Evolutionary conservation across 2,329 filamentous ascomycete genomes (phyloP).

Genomic region (Exophiala sp.): DNA sequence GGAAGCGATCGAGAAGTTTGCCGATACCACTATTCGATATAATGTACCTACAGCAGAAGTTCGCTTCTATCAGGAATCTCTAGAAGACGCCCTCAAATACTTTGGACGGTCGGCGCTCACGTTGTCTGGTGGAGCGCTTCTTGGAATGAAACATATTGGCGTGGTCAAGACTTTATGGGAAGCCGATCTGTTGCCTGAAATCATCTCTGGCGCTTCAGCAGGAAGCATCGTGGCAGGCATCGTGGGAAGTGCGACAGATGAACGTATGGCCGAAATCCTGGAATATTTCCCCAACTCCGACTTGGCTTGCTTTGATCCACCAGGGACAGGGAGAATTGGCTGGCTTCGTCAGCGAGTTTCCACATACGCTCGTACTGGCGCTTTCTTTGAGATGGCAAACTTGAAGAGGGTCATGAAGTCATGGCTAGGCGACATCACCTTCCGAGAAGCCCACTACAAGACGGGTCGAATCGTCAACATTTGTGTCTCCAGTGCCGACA

Average conservation of each 20-base stretch:
- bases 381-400: conserved; percentile 80
- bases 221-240: conserved; percentile 83
- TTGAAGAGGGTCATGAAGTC: conserved; percentile 75
- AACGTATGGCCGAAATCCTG: conserved; percentile 69
- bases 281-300: conserved; percentile 74
- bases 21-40: conserved; percentile 55
- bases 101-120: conserved; percentile 74
- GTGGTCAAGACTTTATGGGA: conserved; percentile 80
- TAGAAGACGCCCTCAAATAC: conserved; percentile 24
- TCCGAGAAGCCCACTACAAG: conserved; percentile 94
- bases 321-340: conserved; percentile 42
- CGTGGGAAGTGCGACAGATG: conserved; percentile 72
- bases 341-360: conserved; percentile 54
- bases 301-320: conserved; percentile 71
- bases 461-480: conserved; percentile 90
- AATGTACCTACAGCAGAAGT: conserved; percentile 17
- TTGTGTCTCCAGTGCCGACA: conserved; percentile 80
- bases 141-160: conserved; percentile 89
- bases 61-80: conserved; percentile 17
- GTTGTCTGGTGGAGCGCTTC: conserved; percentile 80
- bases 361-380: conserved; percentile 61
- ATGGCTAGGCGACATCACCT: conserved; percentile 83
- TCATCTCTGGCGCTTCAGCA: conserved; percentile 83
- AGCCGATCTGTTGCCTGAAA: conserved; percentile 70
- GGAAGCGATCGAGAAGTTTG: conserved; percentile 67